Evolutionary conservation across 176 grass and related monocot species (phyloP), one percentile per base, ranked within the genome.

Genomic region (Oropetium thomaeum): DNA sequence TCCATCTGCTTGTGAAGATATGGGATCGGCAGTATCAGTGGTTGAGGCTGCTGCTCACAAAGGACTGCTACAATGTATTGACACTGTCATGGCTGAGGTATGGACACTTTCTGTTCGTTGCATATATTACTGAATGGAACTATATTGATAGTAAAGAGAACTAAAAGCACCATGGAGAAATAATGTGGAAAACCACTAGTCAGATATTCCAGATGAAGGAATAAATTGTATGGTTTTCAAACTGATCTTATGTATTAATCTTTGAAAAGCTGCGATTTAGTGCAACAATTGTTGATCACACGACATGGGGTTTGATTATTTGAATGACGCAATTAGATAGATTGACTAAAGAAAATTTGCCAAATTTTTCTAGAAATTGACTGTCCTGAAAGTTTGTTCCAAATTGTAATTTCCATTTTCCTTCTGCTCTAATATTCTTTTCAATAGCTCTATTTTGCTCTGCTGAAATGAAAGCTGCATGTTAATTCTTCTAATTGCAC

Each of bases 61-160:
- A 88, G 96, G 96, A 51, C 82, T 99, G 64, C 73, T 95, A 75
- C 96, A 84, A 81, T 99, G 96, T 59, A 99, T 99, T 79, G 96
- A 95, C 62, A 95, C 96, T 22, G 96, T 99, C 25, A 99, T 95
- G 89, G 86, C 82, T 92, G 96, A 99, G 96, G 96, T 95, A 38
- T 72, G 69, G n/a, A n/a, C 39, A 47, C 38, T 61, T 80, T 73
- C 58, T 70, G 9, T 65, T 32, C 49, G 57, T 60, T 68, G 23
- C 4, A 29, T 65, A 34, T 55, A 40, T 71, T 19, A 65, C 20
- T 37, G n/a, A 34, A 27, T 65, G 45, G 47, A 11, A 39, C 55
- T 55, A 62, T 34, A 80, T 59, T 80, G 8, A 27, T 13, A 27
- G 13, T 27, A 26, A 57, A 10, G 49, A 22, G n/a, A 23, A 26